Evolutionary conservation across 306 rosid species (phyloP).

Genomic region (Astragalus glycyphyllos): DNA sequence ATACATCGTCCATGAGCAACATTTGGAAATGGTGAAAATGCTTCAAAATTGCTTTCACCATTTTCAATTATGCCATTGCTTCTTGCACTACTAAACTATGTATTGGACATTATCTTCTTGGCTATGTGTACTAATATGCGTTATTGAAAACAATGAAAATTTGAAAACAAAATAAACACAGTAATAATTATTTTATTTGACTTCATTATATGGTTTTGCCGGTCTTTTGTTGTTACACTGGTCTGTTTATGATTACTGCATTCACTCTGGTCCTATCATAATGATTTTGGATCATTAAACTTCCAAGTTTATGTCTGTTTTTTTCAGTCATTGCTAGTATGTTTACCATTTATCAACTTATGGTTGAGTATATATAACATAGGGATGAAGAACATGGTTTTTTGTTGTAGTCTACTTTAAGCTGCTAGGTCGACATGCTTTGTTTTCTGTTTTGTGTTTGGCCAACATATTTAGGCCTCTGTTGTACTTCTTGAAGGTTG

Average conservation of each 20-base stretch:
- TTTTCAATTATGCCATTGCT: no score
- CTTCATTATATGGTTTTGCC: not conserved
- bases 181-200: not conserved
- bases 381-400: not conserved
- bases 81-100: no score
- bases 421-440: not conserved
- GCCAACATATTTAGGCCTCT: slow-evolving; percentile 11
- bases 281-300: not conserved
- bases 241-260: slow-evolving; percentile 5
- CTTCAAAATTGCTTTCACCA: no score
- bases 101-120: no score
- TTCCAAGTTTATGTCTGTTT: not conserved
- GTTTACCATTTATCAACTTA: not conserved
- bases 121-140: no score
- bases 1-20: no score
- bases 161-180: no score
- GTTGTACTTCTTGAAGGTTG: slow-evolving; percentile 61
- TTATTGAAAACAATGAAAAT: no score
- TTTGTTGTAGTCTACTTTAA: not conserved
- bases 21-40: no score
- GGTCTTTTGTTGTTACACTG: not conserved
- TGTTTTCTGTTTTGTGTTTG: slow-evolving; percentile 21
- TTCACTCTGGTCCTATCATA: not conserved
- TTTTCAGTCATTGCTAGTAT: not conserved
- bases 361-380: not conserved